A percentile compares a stretch with the other conserved stretches of the same genome.
These are phyloP conservation scores for Yarrowia bubula DNA, from an alignment of 805 yeast species.

Conservation along the genomic window DNA sequence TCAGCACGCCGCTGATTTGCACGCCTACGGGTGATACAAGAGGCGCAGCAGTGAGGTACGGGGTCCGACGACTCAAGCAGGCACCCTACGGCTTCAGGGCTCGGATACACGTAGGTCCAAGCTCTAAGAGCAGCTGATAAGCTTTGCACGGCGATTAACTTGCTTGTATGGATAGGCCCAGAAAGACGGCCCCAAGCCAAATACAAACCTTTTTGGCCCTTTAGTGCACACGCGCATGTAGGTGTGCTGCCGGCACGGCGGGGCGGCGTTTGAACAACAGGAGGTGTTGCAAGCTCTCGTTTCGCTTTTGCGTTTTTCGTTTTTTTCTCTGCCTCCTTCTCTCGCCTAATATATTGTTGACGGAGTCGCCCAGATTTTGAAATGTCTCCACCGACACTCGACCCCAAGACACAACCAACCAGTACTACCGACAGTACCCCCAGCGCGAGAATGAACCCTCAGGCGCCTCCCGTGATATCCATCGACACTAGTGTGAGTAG, in stretches of 20 bases:
- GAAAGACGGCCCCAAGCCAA: not conserved
- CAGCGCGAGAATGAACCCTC: constrained; percentile 10
- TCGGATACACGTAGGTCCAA: not conserved
- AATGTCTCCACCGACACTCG: not conserved
- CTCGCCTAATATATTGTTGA: not conserved
- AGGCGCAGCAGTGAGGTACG: constrained; percentile 16
- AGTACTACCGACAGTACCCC: not conserved
- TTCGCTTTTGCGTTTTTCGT: not conserved
- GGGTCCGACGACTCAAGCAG: constrained; percentile 2
- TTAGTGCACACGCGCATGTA: constrained; percentile 17
- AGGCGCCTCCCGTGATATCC: constrained; percentile 26
- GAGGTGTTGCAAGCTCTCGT: not conserved
- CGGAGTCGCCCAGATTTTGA: not conserved
- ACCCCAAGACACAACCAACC: not conserved
- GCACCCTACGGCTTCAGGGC: not conserved
- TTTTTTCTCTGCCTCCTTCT: not conserved
- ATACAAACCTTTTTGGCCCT: not conserved
- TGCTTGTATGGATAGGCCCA: constrained; percentile 2
- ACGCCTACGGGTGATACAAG: not conserved
- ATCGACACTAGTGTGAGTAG: constrained; percentile 25
- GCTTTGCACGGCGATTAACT: constrained; percentile 5
- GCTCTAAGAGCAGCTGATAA: not conserved
- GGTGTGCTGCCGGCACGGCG: not conserved
- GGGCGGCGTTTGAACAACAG: constrained; percentile 13
- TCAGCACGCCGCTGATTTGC: not conserved